Evolutionary conservation across 768 basidiomycete genomes (phyloP), one percentile per base, ranked within the genome.

Genomic region (Tephrocybe sp.): DNA sequence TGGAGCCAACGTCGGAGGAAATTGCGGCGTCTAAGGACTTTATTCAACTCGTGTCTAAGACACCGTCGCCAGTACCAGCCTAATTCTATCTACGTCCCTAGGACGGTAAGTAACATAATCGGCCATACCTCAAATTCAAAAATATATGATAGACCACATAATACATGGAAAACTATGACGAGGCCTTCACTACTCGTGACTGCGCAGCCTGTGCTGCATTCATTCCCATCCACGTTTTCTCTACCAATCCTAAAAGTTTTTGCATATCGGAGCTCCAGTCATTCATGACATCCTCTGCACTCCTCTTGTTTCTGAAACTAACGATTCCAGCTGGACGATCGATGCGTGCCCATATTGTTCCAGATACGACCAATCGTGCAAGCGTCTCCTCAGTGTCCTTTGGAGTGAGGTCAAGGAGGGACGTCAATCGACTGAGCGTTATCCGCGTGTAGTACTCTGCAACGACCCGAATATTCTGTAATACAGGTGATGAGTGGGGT

Each of bases 191-290:
- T 27, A 56, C 71, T 52, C 84, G 76, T 42, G 87, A 83, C 57
- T 89, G 87, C 18, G 90, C 90, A 39, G 91, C 90, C 64, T 89
- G 82, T 9, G 91, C 90, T 27, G 91, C 90, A 57, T 92, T 92
- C 80, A 93, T 86, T 30, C 87, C 88, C 91, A 93, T 93, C 91
- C 95, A 97, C n/a, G 92, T 93, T 81, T 98, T 98, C 73, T 99
- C 97, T 12, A 94, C 90, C 34, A 97, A 69, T 15, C 88, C 82
- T 52, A 99, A 76, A 61, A 99, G 71, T 70, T 89, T 93, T 61
- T 87, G 89, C 81, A 99, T 92, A 62, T 98, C 95, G 18, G 86
- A 89, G 69, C 92, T 95, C 96, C 97, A 99, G 54, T 92, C 92
- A 63, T 98, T 98, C 86, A 99, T 87, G 5, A 93, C 87, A 60